These are phyloP conservation scores for Capsicum baccatum DNA, from an alignment of 257 asterid species.

Conservation along the genomic window DNA sequence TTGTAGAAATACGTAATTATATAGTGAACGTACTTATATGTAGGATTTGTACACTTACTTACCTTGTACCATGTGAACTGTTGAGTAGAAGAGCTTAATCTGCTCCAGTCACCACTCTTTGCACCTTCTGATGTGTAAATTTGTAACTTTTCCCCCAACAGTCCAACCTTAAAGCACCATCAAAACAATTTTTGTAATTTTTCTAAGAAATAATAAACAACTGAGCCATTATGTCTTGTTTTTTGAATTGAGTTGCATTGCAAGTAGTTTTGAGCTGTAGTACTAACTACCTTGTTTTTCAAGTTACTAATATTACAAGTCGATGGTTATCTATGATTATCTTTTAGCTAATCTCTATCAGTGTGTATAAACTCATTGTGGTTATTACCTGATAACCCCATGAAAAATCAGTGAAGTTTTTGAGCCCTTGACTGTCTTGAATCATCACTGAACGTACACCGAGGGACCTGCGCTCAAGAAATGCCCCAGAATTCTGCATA, in stretches of 20 bases:
- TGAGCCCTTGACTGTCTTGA: conserved; percentile 35
- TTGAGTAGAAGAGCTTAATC: conserved; percentile 41
- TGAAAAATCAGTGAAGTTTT: conserved; percentile 42
- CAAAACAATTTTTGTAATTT: no score
- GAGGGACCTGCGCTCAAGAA: conserved; percentile 62
- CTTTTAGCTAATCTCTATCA: background rate
- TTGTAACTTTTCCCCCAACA: conserved; percentile 65
- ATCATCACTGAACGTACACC: conserved; percentile 58
- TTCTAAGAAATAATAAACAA: no score
- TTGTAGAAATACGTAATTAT: background rate
- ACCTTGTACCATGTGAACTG: conserved; percentile 92
- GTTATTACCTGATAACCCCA: conserved; percentile 76
- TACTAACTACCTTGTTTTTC: background rate
- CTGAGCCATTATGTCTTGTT: no score
- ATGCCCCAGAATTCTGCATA: conserved; percentile 78
- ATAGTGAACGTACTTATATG: background rate
- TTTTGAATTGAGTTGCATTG: no score
- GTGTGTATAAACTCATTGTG: background rate
- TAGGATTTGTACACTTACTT: conserved; percentile 42
- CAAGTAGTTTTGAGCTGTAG: background rate
- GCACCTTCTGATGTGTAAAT: conserved; percentile 56
- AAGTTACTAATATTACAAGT: background rate
- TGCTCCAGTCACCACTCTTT: conserved; percentile 52
- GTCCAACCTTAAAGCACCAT: conserved; percentile 59
- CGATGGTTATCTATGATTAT: background rate